Percentiles rank a stretch among this genome's conserved stretches.
Evolutionary conservation across 257 asterid genomes (phyloP).

Genomic region (Penstemon barbatus): DNA sequence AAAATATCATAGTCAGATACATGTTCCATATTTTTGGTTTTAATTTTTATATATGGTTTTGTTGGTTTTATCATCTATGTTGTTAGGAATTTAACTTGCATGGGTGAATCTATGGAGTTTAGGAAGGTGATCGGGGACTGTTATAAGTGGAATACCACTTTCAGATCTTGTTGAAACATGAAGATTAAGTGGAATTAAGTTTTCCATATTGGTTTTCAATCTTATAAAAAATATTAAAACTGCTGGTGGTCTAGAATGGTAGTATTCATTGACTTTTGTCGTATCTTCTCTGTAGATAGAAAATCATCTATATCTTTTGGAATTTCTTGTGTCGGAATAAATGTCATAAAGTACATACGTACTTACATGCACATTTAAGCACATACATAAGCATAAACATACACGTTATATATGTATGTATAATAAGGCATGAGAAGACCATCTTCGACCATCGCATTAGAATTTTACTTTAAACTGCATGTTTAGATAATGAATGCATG

Average conservation of each 20-base stretch:
- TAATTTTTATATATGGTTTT: too few relatives aligned
- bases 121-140: slow-evolving; percentile 2
- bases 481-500: too few relatives aligned
- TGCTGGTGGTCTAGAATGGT: slow-evolving; percentile 4
- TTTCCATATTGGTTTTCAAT: not conserved
- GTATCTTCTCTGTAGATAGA: not conserved
- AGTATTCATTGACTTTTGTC: slow-evolving; percentile 5
- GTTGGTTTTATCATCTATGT: not conserved
- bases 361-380: too few relatives aligned
- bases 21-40: too few relatives aligned
- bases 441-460: too few relatives aligned
- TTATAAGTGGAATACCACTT: not conserved
- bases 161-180: not conserved
- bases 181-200: not conserved
- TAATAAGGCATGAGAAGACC: too few relatives aligned
- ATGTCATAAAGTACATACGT: not conserved
- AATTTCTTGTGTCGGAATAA: slow-evolving; percentile 4
- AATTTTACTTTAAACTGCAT: too few relatives aligned
- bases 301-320: slow-evolving; percentile 1
- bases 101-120: not conserved
- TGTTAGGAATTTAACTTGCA: not conserved
- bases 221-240: not conserved
- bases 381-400: too few relatives aligned
- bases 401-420: too few relatives aligned
- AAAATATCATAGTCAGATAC: too few relatives aligned